phyloP scores from a whole-genome alignment of 2,329 filamentous ascomycete species.

The Fusarium sp. region DNA sequence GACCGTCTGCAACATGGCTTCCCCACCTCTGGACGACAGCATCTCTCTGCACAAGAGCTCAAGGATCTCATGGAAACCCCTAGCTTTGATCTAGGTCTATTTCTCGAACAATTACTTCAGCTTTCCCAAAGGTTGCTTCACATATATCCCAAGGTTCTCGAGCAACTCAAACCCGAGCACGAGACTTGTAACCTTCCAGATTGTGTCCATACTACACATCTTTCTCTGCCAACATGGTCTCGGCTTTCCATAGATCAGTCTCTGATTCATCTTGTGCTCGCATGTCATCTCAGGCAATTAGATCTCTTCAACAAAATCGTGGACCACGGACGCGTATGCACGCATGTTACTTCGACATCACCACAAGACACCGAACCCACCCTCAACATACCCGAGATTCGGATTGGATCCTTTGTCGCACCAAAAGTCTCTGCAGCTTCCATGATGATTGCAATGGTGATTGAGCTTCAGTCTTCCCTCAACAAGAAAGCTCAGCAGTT shows the following conservation, averaged over 20 bases:
- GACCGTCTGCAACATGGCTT: conserved; percentile 35
- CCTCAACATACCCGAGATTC: conserved; percentile 52
- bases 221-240: conserved; percentile 21
- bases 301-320: conserved; percentile 51
- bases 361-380: conserved; percentile 44
- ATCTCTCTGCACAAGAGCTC: conserved; percentile 40
- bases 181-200: conserved; percentile 44
- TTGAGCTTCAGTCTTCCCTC: conserved; percentile 46
- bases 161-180: conserved; percentile 4
- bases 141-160: conserved; percentile 48
- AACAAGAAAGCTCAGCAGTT: conserved; percentile 28
- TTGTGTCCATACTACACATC: conserved; percentile 47
- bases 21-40: conserved; percentile 15
- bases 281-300: conserved; percentile 51
- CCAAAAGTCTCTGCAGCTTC: conserved; percentile 47
- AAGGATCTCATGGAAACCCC: conserved; percentile 38
- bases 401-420: conserved; percentile 52
- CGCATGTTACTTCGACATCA: conserved; percentile 41
- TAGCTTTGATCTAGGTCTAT: conserved; percentile 40
- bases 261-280: conserved; percentile 49
- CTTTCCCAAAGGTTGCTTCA: conserved; percentile 49
- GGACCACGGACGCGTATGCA: conserved; percentile 47
- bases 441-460: conserved; percentile 47
- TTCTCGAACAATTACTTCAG: conserved; percentile 49
- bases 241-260: conserved; percentile 46